A percentile compares a stretch with the other conserved stretches of the same genome.
These are phyloP conservation scores for Balakata baccata DNA, from an alignment of 345 rosid species.

Conservation along the genomic window DNA sequence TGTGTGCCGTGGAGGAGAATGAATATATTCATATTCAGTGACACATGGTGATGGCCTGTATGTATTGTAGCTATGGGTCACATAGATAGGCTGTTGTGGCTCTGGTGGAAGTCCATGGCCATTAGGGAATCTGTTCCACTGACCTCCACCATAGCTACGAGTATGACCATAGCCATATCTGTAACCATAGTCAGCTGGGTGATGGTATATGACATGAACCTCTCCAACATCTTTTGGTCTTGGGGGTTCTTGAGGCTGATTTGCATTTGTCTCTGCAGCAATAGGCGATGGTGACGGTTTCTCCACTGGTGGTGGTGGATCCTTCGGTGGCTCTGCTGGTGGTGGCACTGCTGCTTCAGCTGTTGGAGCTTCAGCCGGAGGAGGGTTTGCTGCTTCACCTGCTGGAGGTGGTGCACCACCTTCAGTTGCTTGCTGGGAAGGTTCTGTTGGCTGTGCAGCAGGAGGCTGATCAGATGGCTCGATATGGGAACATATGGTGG, in stretches of 20 bases:
- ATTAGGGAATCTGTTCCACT: conserved; percentile 31
- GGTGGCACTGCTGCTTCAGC: conserved; percentile 29
- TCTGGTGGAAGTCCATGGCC: conserved; percentile 26
- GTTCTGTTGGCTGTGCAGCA: conserved; percentile 41
- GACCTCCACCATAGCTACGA: conserved; percentile 8
- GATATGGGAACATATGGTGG: conserved; percentile 48
- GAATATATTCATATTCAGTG: conserved; percentile 43
- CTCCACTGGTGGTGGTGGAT: conserved; percentile 30
- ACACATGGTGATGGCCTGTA: conserved; percentile 56
- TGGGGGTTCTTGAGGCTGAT: conserved; percentile 28
- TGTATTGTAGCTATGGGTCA: conserved; percentile 58
- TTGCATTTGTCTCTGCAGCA: conserved; percentile 27
- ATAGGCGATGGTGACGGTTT: conserved; percentile 33
- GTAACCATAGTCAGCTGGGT: conserved; percentile 45
- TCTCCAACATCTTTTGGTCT: conserved; percentile 48
- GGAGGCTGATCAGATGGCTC: conserved; percentile 36
- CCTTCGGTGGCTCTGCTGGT: conserved; percentile 44
- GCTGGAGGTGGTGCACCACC: conserved; percentile 31
- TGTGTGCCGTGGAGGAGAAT: conserved; percentile 35
- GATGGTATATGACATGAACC: conserved; percentile 45
- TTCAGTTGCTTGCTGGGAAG: conserved; percentile 28
- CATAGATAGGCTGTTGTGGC: conserved; percentile 32
- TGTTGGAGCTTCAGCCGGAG: conserved; percentile 44
- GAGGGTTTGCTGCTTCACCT: conserved; percentile 24
- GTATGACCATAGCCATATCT: conserved; percentile 35